A percentile compares a stretch with the other conserved stretches of the same genome.
These are phyloP conservation scores for Atractiella rhizophila DNA, from an alignment of 768 basidiomycete species.

Conservation along the genomic window DNA sequence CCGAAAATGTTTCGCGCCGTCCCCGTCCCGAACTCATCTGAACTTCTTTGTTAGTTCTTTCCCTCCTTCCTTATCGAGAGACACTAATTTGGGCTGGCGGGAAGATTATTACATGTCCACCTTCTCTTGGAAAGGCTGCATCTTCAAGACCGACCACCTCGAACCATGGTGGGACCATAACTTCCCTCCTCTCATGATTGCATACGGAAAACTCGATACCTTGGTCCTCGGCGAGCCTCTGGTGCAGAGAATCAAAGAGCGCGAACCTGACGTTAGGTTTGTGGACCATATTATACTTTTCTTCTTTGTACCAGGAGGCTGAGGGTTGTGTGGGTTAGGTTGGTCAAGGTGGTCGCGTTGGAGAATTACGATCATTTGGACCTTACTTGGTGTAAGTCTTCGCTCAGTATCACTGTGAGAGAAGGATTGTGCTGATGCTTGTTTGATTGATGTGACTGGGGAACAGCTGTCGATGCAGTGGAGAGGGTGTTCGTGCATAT, in stretches of 20 bases:
- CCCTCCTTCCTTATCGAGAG: too few relatives aligned
- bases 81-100: too few relatives aligned
- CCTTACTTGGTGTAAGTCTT: too few relatives aligned
- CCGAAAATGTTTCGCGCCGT: slow-evolving; percentile 9
- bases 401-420: too few relatives aligned
- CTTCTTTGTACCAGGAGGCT: neutral
- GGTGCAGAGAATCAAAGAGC: slow-evolving; percentile 4
- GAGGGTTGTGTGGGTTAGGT: neutral
- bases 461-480: too few relatives aligned
- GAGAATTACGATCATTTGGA: slow-evolving; percentile 6
- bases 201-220: slow-evolving; percentile 10
- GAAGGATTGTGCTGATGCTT: too few relatives aligned
- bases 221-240: slow-evolving; percentile 10
- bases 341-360: slow-evolving; percentile 8
- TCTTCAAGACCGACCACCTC: slow-evolving; percentile 5
- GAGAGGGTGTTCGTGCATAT: too few relatives aligned
- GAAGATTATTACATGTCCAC: too few relatives aligned
- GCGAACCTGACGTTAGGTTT: slow-evolving; percentile 5
- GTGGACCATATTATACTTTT: neutral
- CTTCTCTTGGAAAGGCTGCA: slow-evolving; percentile 4
- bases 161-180: slow-evolving; percentile 9
- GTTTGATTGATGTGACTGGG: too few relatives aligned
- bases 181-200: slow-evolving; percentile 9
- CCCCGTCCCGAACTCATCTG: slow-evolving; percentile 5
- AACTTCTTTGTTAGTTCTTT: neutral